A percentile compares a stretch with the other conserved stretches of the same genome.
Evolutionary conservation across 2,329 filamentous ascomycete genomes (phyloP).

Genomic region (Pseudopyricularia cyperi): DNA sequence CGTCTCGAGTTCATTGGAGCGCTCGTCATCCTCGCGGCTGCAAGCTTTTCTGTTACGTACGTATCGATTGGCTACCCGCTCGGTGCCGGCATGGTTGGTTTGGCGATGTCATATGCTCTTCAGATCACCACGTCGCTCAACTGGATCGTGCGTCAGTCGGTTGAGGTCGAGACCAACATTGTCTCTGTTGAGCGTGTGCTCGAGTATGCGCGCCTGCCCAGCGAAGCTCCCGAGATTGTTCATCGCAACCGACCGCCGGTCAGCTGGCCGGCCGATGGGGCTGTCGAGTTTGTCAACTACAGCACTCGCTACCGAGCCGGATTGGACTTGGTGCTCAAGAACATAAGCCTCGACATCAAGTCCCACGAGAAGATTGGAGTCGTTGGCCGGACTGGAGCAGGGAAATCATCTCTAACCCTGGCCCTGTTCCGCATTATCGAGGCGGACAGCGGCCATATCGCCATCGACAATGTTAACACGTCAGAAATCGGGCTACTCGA

Average conservation of each 20-base stretch:
- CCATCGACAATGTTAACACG: slow-evolving; percentile 81
- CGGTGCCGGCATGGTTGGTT: slow-evolving; percentile 66
- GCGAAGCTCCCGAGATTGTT: slow-evolving; percentile 89
- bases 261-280: slow-evolving; percentile 82
- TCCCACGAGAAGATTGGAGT: slow-evolving; percentile 97
- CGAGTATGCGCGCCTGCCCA: slow-evolving; percentile 83
- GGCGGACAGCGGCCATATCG: slow-evolving; percentile 67
- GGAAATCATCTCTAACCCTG: slow-evolving; percentile 88
- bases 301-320: slow-evolving; percentile 86
- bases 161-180: slow-evolving; percentile 99
- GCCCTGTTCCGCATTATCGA: slow-evolving; percentile 95
- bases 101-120: slow-evolving; percentile 93
- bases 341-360: slow-evolving; percentile 85
- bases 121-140: slow-evolving; percentile 96
- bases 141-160: slow-evolving; percentile 97
- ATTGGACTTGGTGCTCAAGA: slow-evolving; percentile 83
- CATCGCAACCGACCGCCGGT: slow-evolving; percentile 75
- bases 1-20: slow-evolving; percentile 92
- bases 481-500: slow-evolving; percentile 83
- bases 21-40: slow-evolving; percentile 79
- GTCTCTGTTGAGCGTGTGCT: slow-evolving; percentile 96
- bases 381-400: slow-evolving; percentile 88
- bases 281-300: slow-evolving; percentile 84
- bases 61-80: slow-evolving; percentile 48
- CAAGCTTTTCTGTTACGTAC: slow-evolving; percentile 68